phyloP scores from a whole-genome alignment of 2,329 filamentous ascomycete species.

The Bipolaris sorokiniana region DNA sequence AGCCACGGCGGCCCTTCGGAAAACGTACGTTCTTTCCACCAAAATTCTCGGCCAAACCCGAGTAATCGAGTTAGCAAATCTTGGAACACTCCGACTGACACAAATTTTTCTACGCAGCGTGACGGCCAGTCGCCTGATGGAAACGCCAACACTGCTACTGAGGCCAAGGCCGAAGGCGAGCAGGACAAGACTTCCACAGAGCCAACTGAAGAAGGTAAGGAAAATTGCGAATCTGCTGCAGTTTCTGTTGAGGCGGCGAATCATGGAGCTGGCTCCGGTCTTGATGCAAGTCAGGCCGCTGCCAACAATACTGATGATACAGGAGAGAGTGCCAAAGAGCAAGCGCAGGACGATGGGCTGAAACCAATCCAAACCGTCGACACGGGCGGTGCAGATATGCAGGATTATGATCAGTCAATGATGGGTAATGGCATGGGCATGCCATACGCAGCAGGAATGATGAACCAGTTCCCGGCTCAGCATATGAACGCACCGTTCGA shows the following conservation, averaged over 20 bases:
- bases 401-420: slow-evolving; percentile 34
- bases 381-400: slow-evolving; percentile 32
- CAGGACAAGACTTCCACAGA: slow-evolving; percentile 31
- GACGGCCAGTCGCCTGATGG: slow-evolving; percentile 41
- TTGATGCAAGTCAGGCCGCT: slow-evolving; percentile 17
- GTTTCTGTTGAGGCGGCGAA: slow-evolving; percentile 15
- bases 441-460: slow-evolving; percentile 37
- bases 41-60: slow-evolving; percentile 20
- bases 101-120: slow-evolving; percentile 30
- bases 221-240: slow-evolving; percentile 11
- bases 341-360: slow-evolving; percentile 27
- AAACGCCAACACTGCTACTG: slow-evolving; percentile 40
- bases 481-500: slow-evolving; percentile 50
- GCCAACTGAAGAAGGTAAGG: slow-evolving; percentile 41
- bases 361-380: slow-evolving; percentile 47
- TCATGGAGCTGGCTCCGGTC: slow-evolving; percentile 9
- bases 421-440: slow-evolving; percentile 39
- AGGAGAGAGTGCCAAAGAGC: slow-evolving; percentile 24
- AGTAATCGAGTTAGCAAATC: slow-evolving; percentile 13
- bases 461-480: slow-evolving; percentile 61
- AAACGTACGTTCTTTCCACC: slow-evolving; percentile 45
- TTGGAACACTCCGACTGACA: slow-evolving; percentile 35
- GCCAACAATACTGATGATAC: slow-evolving; percentile 24
- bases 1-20: slow-evolving; percentile 38
- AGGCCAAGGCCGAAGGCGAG: slow-evolving; percentile 41